Evolutionary conservation across 139 green algal genomes (phyloP).

Genomic region (Yamagishiella unicocca): DNA sequence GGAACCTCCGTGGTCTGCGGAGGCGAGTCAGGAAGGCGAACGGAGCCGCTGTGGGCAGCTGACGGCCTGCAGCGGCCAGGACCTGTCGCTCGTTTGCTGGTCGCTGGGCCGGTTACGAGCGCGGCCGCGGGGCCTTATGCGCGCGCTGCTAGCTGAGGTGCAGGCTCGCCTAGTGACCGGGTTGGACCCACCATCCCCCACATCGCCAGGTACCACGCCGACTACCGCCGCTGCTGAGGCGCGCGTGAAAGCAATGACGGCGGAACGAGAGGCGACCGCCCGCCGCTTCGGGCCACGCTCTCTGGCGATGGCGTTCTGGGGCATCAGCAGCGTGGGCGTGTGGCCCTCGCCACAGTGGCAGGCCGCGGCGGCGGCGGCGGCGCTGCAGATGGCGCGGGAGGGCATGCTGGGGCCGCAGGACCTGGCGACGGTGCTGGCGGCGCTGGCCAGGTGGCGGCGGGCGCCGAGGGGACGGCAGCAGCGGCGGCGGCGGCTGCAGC

Average conservation of each 20-base stretch:
- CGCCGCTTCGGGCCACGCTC: not conserved
- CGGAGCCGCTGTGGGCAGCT: not conserved
- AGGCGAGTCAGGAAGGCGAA: not conserved
- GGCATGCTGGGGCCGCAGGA: conserved; percentile 6
- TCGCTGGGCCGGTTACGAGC: conserved; percentile 11
- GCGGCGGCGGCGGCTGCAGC: not conserved
- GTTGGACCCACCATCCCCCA: too few species aligned
- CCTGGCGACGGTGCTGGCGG: not conserved
- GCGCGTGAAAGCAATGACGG: too few species aligned
- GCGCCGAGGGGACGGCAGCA: not conserved
- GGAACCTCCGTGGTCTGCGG: not conserved
- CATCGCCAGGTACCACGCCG: too few species aligned
- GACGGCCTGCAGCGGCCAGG: not conserved
- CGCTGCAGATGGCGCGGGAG: not conserved
- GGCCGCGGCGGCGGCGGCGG: not conserved
- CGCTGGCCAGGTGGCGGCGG: conserved; percentile 30
- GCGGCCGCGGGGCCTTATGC: not conserved
- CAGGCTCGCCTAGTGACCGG: too few species aligned
- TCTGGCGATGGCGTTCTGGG: conserved; percentile 16
- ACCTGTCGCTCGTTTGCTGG: conserved; percentile 22
- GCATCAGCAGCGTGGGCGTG: conserved; percentile 27
- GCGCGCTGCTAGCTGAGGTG: conserved; percentile 5
- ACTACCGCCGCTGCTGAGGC: too few species aligned
- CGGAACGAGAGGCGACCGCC: not conserved
- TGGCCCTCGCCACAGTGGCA: conserved; percentile 6